These are phyloP conservation scores for Chaetomiaceae sp. DNA, from an alignment of 2,329 filamentous ascomycete genomes.

Conservation along the genomic window DNA sequence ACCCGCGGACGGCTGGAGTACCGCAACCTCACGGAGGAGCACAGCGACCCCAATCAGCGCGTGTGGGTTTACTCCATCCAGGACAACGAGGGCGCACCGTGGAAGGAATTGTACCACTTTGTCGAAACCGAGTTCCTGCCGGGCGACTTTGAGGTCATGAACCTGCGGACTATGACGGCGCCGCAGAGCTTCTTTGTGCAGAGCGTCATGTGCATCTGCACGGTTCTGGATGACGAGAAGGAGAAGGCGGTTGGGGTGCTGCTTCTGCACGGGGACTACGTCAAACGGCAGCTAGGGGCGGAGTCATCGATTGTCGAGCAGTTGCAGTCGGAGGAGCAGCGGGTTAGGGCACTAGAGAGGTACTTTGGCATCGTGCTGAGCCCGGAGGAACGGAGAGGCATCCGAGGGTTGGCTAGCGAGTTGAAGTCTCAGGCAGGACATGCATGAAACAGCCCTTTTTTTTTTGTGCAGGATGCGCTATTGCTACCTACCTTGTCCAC, in stretches of 20 bases:
- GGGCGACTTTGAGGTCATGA: constrained; percentile 43
- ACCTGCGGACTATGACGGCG: constrained; percentile 32
- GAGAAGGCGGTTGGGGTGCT: constrained; percentile 32
- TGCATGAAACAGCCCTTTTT: no score
- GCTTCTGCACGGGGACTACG: constrained; percentile 37
- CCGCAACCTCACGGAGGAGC: constrained; percentile 27
- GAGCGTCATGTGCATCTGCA: constrained; percentile 32
- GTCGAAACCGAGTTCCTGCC: constrained; percentile 43
- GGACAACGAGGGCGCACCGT: constrained; percentile 30
- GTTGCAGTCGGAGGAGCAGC: constrained; percentile 41
- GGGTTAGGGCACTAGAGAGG: constrained; percentile 41
- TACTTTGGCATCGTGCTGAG: constrained; percentile 45
- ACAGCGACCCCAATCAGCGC: constrained; percentile 30
- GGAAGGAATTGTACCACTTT: constrained; percentile 46
- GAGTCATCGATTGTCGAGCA: constrained; percentile 36
- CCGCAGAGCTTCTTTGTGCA: constrained; percentile 35
- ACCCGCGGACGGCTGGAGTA: constrained; percentile 40
- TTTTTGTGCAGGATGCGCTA: no score
- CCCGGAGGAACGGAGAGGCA: constrained; percentile 41
- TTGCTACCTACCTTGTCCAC: no score
- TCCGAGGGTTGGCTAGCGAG: constrained; percentile 34
- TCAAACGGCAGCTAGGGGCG: constrained; percentile 38
- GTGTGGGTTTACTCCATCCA: constrained; percentile 36
- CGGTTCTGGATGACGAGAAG: constrained; percentile 22
- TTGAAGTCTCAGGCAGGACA: constrained; percentile 15